A percentile compares a stretch with the other conserved stretches of the same genome.
phyloP scores from a whole-genome alignment of 2,329 filamentous ascomycete genomes.

The Alternaria solani region DNA sequence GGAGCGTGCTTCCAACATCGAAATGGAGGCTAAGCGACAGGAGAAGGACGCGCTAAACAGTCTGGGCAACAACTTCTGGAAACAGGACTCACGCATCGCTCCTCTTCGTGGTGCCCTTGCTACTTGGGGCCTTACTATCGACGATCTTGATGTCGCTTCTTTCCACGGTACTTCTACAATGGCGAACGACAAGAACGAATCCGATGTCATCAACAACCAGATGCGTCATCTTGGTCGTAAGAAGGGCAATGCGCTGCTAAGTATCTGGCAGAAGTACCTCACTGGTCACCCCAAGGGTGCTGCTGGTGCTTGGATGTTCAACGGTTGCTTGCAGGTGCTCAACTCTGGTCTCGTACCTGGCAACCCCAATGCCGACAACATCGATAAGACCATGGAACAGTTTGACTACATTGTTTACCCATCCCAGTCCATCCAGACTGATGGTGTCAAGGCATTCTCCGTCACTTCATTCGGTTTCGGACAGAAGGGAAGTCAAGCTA shows the following conservation, averaged over 20 bases:
- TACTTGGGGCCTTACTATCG: constrained; percentile 97
- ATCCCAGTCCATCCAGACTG: constrained; percentile 92
- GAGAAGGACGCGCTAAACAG: constrained; percentile 92
- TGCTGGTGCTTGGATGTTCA: constrained; percentile 99
- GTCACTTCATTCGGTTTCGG: constrained; percentile 99
- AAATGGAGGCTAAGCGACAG: constrained; percentile 85
- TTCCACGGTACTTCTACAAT: constrained; percentile 99
- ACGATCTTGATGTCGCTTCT: constrained; percentile 92
- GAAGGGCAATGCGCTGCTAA: constrained; percentile 95
- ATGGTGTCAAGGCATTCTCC: constrained; percentile 97
- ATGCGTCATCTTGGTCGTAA: constrained; percentile 91
- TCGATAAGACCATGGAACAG: constrained; percentile 95
- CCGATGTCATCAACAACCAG: constrained; percentile 95
- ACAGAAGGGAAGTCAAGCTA: constrained; percentile 97
- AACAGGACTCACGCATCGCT: constrained; percentile 89
- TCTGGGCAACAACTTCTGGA: constrained; percentile 99
- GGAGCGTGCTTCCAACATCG: constrained; percentile 85
- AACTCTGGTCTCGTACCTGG: constrained; percentile 94
- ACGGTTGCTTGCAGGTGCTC: constrained; percentile 94
- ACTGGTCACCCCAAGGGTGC: constrained; percentile 99
- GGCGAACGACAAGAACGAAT: constrained; percentile 99
- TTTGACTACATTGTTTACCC: constrained; percentile 99
- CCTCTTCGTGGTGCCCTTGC: constrained; percentile 94
- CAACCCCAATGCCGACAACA: constrained; percentile 97
- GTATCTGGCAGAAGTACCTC: constrained; percentile 99